Evolutionary conservation across 2,329 filamentous ascomycete genomes (phyloP).

Genomic region (Byssochlamys sp.): DNA sequence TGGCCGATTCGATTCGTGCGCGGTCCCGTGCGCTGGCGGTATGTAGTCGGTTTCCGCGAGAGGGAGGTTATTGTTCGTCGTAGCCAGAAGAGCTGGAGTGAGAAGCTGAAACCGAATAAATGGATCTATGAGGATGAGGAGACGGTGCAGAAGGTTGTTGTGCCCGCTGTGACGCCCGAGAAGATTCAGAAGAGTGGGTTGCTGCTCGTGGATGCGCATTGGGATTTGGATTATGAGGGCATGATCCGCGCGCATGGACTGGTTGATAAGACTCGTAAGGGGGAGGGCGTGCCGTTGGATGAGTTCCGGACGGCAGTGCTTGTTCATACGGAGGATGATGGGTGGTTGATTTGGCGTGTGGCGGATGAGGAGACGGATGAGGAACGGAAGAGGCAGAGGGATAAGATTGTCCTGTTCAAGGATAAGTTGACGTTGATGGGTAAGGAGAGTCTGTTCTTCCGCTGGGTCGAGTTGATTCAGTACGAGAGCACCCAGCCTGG

Average conservation of each 20-base stretch:
- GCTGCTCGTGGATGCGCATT: constrained; percentile 71
- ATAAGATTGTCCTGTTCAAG: constrained; percentile 71
- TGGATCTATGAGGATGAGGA: constrained; percentile 44
- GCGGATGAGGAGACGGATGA: constrained; percentile 41
- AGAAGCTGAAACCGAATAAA: constrained; percentile 42
- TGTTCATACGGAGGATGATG: constrained; percentile 56
- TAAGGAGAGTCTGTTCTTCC: constrained; percentile 82
- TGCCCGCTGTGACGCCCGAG: constrained; percentile 59
- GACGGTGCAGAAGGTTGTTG: constrained; percentile 47
- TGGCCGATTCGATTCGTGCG: constrained; percentile 65
- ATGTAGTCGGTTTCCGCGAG: constrained; percentile 63
- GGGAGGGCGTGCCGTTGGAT: constrained; percentile 42
- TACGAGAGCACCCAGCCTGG: constrained; percentile 71
- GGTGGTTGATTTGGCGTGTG: constrained; percentile 61
- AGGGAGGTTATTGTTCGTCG: constrained; percentile 73
- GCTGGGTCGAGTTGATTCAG: constrained; percentile 87
- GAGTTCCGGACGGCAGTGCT: constrained; percentile 64
- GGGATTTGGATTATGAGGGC: constrained; percentile 74
- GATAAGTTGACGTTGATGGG: constrained; percentile 64
- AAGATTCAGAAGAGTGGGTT: constrained; percentile 76
- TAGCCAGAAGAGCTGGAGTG: constrained; percentile 61
- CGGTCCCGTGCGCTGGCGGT: constrained; percentile 64
- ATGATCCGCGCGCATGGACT: constrained; percentile 68
- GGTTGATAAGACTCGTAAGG: constrained; percentile 42
- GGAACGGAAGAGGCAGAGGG: constrained; percentile 23